Base-by-base conservation (phyloP, 2,329 filamentous ascomycete genomes). In the Paraconiothyrium sp. region DNA sequence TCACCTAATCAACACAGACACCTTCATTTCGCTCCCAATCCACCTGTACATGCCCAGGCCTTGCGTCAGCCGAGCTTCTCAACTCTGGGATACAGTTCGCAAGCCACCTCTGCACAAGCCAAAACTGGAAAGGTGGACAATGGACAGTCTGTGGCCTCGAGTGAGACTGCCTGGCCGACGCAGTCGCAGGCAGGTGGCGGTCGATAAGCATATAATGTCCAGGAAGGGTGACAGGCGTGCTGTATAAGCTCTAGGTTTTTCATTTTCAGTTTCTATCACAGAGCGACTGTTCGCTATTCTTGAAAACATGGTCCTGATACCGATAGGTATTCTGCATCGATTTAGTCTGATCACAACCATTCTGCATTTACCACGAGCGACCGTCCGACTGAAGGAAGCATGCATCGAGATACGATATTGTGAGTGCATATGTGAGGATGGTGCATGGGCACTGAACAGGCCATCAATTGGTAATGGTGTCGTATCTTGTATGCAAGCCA, bases 141-240 rank as follows among this genome's bases (percentile, higher is more conserved):
- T 34, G 52, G 16, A 24, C n/a, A 27, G 30, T 55, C 52, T 13
- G 13, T 24, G 32, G 39, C 41, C n/a, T 46, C 52, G 27, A 47
- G 27, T n/a, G 39, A 35, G 30, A 47, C 52, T 7, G 52, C 41
- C 8, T 55, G 52, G 52, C 52, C 52, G 3, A 46, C 39, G 4
- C 41, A 46, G 43, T 46, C 43, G 20, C n/a, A 55, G 41, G 4
- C 30, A 22, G 52, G 41, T 30, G 52, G 49, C 16, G 11, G 11
- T 20, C 8, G 9, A 27, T 39, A 20, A 52, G 34, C 49, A 27
- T 20, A 24, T 11, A 3, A 16, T 16, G 2, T 22, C 2, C 30
- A 46, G 2, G 11, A 11, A 4, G 43, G 43, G 24, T 13, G 43
- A 37, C 35, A 37, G 10, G 35, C 35, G 6, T 30, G 7, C 24